phyloP scores from a whole-genome alignment of 1,284 basidiomycete genomes.

The Dichomitus squalens region DNA sequence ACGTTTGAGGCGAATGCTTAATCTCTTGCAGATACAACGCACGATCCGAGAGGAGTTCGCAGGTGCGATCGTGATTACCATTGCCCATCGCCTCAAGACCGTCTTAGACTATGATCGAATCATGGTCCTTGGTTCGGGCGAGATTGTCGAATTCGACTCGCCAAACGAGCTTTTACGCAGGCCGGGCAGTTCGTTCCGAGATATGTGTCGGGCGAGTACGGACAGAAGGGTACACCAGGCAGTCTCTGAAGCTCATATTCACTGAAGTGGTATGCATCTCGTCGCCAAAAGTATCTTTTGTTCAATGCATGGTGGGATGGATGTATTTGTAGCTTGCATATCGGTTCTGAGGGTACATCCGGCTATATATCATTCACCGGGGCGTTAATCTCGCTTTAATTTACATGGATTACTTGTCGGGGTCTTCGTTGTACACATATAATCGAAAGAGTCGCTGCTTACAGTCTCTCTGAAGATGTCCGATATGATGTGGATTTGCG shows the following conservation, averaged over 20 bases:
- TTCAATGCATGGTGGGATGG: background rate
- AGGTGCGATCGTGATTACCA: conserved; percentile 78
- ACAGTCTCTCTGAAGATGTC: too few species aligned
- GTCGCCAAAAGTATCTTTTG: background rate
- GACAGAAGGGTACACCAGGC: conserved; percentile 47
- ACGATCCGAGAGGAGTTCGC: conserved; percentile 80
- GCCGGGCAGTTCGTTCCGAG: conserved; percentile 62
- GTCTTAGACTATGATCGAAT: conserved; percentile 83
- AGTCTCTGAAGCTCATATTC: conserved; percentile 6
- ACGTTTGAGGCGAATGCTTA: background rate
- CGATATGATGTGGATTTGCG: too few species aligned
- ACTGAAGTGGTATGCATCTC: background rate
- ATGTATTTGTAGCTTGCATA: conserved; percentile 6
- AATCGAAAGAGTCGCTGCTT: background rate
- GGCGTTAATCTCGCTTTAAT: too few species aligned
- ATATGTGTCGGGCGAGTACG: conserved; percentile 69
- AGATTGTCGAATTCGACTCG: conserved; percentile 71
- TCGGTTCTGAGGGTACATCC: background rate
- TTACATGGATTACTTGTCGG: background rate
- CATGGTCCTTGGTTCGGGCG: conserved; percentile 73
- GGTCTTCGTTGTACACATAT: background rate
- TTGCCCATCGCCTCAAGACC: conserved; percentile 78
- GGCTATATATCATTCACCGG: too few species aligned
- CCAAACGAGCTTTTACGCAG: conserved; percentile 63
- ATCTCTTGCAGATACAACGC: conserved; percentile 62